These are phyloP conservation scores for Arthrobotrys conoides DNA, from an alignment of 2,329 filamentous ascomycete species.

Conservation along the genomic window DNA sequence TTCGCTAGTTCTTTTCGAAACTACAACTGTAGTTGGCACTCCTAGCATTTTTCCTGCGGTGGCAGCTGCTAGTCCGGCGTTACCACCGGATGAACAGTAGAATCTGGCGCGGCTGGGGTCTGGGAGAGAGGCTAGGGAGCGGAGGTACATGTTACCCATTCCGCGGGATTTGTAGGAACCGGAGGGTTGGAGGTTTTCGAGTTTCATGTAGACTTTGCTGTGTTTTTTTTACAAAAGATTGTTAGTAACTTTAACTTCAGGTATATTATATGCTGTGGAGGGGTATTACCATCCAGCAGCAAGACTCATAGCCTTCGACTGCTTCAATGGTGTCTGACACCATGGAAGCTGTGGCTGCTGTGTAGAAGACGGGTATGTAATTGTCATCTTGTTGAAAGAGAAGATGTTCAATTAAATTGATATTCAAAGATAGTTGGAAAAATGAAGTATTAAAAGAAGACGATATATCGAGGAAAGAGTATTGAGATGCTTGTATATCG, in stretches of 20 bases:
- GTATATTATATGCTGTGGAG: not conserved
- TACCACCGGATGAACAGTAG: slow-evolving; percentile 85
- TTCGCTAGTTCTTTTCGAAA: slow-evolving; percentile 76
- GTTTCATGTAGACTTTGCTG: slow-evolving; percentile 85
- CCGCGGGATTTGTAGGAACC: slow-evolving; percentile 89
- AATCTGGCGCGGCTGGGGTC: slow-evolving; percentile 73
- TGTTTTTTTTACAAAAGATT: slow-evolving; percentile 25
- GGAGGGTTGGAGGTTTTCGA: slow-evolving; percentile 86
- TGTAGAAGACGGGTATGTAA: slow-evolving; percentile 56
- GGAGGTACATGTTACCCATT: slow-evolving; percentile 79
- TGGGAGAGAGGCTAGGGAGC: slow-evolving; percentile 67
- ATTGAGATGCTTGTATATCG: not conserved
- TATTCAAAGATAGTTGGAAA: not conserved
- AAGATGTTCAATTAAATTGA: not conserved
- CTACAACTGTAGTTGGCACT: slow-evolving; percentile 80
- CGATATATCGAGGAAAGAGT: not conserved
- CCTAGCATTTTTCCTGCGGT: slow-evolving; percentile 77
- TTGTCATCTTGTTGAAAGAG: slow-evolving; percentile 61
- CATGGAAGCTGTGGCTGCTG: slow-evolving; percentile 70
- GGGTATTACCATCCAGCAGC: slow-evolving; percentile 78
- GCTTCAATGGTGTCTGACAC: slow-evolving; percentile 79
- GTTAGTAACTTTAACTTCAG: no score
- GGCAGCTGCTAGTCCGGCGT: slow-evolving; percentile 86
- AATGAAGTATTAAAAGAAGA: not conserved
- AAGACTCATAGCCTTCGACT: slow-evolving; percentile 77